Percentiles rank a stretch among this genome's conserved stretches.
Evolutionary conservation across 768 basidiomycete species (phyloP).

Genomic region (Hirschioporus abietinus): DNA sequence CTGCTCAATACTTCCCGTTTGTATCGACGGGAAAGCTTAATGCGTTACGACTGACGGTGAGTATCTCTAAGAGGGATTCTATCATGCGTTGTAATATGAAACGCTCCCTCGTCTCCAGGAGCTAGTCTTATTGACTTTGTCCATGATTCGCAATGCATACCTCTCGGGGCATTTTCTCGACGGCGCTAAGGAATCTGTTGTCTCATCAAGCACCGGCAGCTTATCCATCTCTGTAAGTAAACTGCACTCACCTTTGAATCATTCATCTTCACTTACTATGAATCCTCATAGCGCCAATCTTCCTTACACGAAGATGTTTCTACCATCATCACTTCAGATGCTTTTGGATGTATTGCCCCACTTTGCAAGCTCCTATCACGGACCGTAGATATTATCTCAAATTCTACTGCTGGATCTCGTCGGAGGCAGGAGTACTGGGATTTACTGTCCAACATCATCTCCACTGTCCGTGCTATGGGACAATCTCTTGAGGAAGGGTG

Average conservation of each 20-base stretch:
- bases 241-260: constrained; percentile 8
- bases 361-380: constrained; percentile 36
- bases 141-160: constrained; percentile 52
- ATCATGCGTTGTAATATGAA: constrained; percentile 1
- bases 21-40: constrained; percentile 50
- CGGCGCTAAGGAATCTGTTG: constrained; percentile 11
- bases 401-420: constrained; percentile 21
- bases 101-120: constrained; percentile 19
- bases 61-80: constrained; percentile 23
- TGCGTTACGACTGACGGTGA: constrained; percentile 51
- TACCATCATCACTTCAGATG: constrained; percentile 25
- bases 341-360: constrained; percentile 33
- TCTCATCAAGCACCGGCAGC: constrained; percentile 21
- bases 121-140: constrained; percentile 29
- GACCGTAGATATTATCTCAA: constrained; percentile 28
- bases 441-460: constrained; percentile 23
- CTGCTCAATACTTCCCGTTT: constrained; percentile 55
- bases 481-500: constrained; percentile 13
- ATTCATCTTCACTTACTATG: constrained; percentile 7
- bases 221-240: constrained; percentile 18
- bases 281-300: constrained; percentile 23
- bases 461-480: constrained; percentile 24
- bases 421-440: constrained; percentile 10
- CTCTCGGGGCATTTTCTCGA: constrained; percentile 48
- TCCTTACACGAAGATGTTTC: constrained; percentile 29